Percentiles rank a stretch among this genome's conserved stretches.
Conservation (phyloP, 176 grass and related monocot genomes). For the Chrysopogon serrulatus region DNA sequence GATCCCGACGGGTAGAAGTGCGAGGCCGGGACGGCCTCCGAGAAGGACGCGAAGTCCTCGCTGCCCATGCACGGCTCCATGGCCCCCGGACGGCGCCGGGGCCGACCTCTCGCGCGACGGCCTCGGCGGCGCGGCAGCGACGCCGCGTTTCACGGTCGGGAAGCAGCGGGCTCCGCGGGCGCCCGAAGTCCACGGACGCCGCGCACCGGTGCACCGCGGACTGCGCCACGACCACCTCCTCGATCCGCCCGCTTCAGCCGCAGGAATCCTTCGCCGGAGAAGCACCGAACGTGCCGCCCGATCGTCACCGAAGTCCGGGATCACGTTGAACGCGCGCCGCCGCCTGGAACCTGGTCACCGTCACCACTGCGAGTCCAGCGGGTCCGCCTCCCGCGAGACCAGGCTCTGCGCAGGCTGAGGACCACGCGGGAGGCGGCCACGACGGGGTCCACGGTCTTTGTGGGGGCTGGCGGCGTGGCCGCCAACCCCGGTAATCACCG, state of each 20-base stretch:
- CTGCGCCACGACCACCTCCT: conserved; percentile 87
- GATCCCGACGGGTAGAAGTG: conserved; percentile 82
- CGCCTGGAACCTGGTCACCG: conserved; percentile 76
- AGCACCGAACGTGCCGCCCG: conserved; percentile 87
- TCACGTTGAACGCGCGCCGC: conserved; percentile 74
- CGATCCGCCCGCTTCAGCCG: conserved; percentile 74
- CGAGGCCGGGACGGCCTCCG: conserved; percentile 52
- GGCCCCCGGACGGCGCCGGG: conserved; percentile 18
- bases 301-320: conserved; percentile 88
- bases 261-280: conserved; percentile 62
- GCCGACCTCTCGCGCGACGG: conserved; percentile 62
- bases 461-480: conserved; percentile 81
- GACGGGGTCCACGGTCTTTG: conserved; percentile 71
- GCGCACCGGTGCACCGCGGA: conserved; percentile 76
- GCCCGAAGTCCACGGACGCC: conserved; percentile 54
- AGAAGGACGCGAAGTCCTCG: conserved; percentile 78
- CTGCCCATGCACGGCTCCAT: conserved; percentile 61
- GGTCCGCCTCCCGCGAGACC: conserved; percentile 87
- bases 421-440: conserved; percentile 80
- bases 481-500: conserved; percentile 78
- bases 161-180: conserved; percentile 33
- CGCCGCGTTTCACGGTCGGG: conserved; percentile 60
- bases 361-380: conserved; percentile 75
- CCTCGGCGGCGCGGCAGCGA: conserved; percentile 49
- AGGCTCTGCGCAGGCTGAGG: conserved; percentile 77